Evolutionary conservation across 2,329 filamentous ascomycete genomes (phyloP).

Genomic region (Neobulgaria alba): DNA sequence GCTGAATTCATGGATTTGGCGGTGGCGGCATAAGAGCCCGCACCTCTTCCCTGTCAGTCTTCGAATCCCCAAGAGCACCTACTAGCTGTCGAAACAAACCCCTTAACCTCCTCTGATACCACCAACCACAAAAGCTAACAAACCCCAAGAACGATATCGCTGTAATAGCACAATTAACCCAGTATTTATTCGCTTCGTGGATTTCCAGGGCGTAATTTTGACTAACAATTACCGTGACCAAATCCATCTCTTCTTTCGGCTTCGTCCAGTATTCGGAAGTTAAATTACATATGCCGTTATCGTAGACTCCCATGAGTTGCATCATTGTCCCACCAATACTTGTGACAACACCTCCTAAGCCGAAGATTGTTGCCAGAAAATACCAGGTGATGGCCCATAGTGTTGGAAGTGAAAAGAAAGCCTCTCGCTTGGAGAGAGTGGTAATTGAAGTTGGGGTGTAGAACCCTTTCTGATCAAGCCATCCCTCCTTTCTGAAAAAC

Average conservation of each 20-base stretch:
- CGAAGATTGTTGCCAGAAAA: slow-evolving; percentile 8
- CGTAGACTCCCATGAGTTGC: slow-evolving; percentile 16
- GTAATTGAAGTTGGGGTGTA: slow-evolving; percentile 6
- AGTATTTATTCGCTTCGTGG: slow-evolving; percentile 8
- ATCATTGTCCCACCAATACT: slow-evolving; percentile 13
- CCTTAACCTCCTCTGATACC: slow-evolving; percentile 16
- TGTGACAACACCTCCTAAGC: slow-evolving; percentile 9
- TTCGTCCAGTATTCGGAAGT: slow-evolving; percentile 10
- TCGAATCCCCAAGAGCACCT: slow-evolving; percentile 1
- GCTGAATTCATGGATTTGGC: no score
- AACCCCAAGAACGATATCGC: slow-evolving; percentile 11
- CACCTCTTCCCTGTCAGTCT: slow-evolving; percentile 3
- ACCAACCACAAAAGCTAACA: slow-evolving; percentile 16
- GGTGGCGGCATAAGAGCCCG: no score
- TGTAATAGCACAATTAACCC: slow-evolving; percentile 10
- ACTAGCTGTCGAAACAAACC: slow-evolving; percentile 5
- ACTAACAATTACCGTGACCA: slow-evolving; percentile 6
- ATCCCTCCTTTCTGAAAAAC: slow-evolving; percentile 9
- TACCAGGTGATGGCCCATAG: slow-evolving; percentile 15
- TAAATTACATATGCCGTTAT: slow-evolving; percentile 3
- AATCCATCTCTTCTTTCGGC: slow-evolving; percentile 1
- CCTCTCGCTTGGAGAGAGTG: not conserved
- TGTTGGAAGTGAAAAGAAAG: slow-evolving; percentile 4
- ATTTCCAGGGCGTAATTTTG: slow-evolving; percentile 11
- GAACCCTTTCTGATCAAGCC: slow-evolving; percentile 9